A percentile compares a stretch with the other conserved stretches of the same genome.
These are phyloP conservation scores for Pseudogymnoascus sp. DNA, from an alignment of 2,329 filamentous ascomycete species.

Conservation along the genomic window DNA sequence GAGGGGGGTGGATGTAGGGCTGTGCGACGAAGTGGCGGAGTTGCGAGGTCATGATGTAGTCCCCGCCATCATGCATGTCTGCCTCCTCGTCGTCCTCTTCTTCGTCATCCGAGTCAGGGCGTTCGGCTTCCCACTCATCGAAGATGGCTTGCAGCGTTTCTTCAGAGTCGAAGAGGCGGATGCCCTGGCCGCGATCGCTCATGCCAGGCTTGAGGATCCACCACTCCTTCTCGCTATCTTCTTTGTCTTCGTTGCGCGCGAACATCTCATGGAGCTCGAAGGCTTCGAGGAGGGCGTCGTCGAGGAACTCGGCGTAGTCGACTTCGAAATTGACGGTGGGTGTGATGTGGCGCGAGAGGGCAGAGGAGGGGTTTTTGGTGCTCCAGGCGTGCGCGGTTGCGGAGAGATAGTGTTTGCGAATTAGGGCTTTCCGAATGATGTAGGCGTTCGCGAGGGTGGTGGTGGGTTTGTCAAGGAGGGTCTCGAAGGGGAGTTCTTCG, in stretches of 20 bases:
- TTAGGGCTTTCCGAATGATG: constrained; percentile 90
- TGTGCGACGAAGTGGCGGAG: constrained; percentile 94
- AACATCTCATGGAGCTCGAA: constrained; percentile 80
- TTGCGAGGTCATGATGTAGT: constrained; percentile 74
- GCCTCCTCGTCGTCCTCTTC: constrained; percentile 41
- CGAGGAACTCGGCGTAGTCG: constrained; percentile 93
- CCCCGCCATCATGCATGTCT: constrained; percentile 31
- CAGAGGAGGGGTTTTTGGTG: constrained; percentile 68
- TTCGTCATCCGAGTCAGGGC: constrained; percentile 59
- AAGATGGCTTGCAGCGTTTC: constrained; percentile 81
- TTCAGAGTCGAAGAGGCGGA: constrained; percentile 79
- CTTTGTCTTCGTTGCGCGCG: constrained; percentile 52
- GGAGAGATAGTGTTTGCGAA: constrained; percentile 89
- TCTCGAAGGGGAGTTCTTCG: constrained; percentile 79
- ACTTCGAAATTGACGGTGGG: constrained; percentile 82
- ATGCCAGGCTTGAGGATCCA: constrained; percentile 98
- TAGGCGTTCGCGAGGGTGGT: constrained; percentile 77
- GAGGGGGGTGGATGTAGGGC: constrained; percentile 84
- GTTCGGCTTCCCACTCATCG: constrained; percentile 75
- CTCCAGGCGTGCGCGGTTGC: constrained; percentile 79
- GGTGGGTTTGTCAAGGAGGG: constrained; percentile 53
- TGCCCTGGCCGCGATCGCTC: constrained; percentile 93
- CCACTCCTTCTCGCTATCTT: constrained; percentile 57
- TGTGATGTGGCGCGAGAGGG: constrained; percentile 64
- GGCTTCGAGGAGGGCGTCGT: constrained; percentile 83